phyloP scores from a whole-genome alignment of 192 early-diverging fungal genomes.

The Chytriomyces sp. region DNA sequence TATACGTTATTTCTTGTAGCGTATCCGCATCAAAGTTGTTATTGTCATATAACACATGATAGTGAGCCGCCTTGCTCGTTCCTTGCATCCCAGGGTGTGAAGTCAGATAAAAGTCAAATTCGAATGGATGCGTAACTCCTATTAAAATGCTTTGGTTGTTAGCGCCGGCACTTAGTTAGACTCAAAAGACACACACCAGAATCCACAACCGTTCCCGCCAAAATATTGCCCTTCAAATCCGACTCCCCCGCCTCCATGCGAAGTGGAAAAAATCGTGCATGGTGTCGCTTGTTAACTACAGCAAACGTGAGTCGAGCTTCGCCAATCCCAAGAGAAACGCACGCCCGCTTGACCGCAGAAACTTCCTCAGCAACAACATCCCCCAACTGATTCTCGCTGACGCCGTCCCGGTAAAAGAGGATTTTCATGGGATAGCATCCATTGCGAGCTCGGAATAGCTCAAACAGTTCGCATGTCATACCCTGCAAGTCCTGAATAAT shows the following conservation, averaged over 20 bases:
- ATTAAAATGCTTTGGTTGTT: no score
- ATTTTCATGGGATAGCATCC: constrained; percentile 71
- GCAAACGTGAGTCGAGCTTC: constrained; percentile 58
- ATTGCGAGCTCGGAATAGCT: constrained; percentile 58
- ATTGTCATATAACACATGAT: constrained; percentile 52
- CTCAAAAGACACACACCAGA: constrained; percentile 14
- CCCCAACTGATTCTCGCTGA: constrained; percentile 78
- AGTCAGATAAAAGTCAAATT: constrained; percentile 42
- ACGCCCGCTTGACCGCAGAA: constrained; percentile 59
- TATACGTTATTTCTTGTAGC: constrained; percentile 46
- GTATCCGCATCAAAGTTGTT: constrained; percentile 43
- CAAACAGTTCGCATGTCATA: constrained; percentile 68
- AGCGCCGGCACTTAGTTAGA: not conserved
- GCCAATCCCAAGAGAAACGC: constrained; percentile 20
- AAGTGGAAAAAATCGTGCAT: constrained; percentile 62
- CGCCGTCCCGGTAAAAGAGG: constrained; percentile 84
- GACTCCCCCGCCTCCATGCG: constrained; percentile 29
- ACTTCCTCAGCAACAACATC: constrained; percentile 71
- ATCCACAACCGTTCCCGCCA: constrained; percentile 53
- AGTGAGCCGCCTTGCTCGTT: constrained; percentile 47
- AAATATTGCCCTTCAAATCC: constrained; percentile 44
- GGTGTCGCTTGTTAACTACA: constrained; percentile 79
- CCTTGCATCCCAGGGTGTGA: constrained; percentile 45
- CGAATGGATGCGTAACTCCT: constrained; percentile 39
- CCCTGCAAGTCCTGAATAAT: constrained; percentile 68